These are phyloP conservation scores for Colletotrichum tofieldiae DNA, from an alignment of 2,329 filamentous ascomycete genomes.

Conservation along the genomic window DNA sequence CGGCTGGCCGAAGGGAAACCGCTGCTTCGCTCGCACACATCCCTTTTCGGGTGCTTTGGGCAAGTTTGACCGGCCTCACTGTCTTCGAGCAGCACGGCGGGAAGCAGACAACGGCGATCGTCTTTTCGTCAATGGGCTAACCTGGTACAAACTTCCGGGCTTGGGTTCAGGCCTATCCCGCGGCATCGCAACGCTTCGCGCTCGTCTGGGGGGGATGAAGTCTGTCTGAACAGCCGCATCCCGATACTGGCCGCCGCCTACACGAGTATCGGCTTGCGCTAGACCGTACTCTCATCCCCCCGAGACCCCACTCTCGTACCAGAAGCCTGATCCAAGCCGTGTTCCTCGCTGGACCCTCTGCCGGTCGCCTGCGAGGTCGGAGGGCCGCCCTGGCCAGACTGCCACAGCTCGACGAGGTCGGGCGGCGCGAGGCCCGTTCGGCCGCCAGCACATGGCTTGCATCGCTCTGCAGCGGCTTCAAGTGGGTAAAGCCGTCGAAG, in stretches of 20 bases:
- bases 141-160: background rate
- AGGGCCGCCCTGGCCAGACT: background rate
- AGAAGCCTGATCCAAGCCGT: conserved; percentile 14
- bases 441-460: conserved; percentile 27
- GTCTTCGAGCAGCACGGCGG: background rate
- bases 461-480: conserved; percentile 31
- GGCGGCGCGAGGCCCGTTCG: conserved; percentile 12
- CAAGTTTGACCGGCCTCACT: background rate
- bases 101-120: background rate
- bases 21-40: background rate
- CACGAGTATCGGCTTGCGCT: conserved; percentile 17
- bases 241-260: conserved; percentile 16
- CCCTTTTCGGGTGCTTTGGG: background rate
- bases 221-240: conserved; percentile 12
- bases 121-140: background rate
- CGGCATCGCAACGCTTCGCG: background rate
- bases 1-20: conserved; percentile 1
- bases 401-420: conserved; percentile 11
- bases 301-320: conserved; percentile 16
- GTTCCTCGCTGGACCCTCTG: conserved; percentile 8
- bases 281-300: conserved; percentile 10
- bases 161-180: background rate
- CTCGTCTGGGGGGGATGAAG: background rate
- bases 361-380: conserved; percentile 31
- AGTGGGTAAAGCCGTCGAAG: conserved; percentile 17